phyloP scores from a whole-genome alignment of 495 filamentous ascomycete species.

The Letharia lupina region DNA sequence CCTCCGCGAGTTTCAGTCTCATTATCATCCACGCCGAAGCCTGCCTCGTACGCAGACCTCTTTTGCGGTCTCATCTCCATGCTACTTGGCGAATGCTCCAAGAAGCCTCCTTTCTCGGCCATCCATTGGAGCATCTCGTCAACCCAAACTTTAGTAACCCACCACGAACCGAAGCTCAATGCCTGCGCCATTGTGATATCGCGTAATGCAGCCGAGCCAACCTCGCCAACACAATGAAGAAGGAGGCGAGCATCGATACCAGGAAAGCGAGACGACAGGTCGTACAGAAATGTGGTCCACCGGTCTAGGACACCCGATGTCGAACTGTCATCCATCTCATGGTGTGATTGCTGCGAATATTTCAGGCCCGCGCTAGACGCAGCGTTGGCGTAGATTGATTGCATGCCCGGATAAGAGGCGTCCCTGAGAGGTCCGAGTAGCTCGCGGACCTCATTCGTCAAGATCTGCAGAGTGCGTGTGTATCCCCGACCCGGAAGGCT shows the following conservation, averaged over 20 bases:
- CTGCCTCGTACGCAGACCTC: conserved; percentile 19
- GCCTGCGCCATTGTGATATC: conserved; percentile 77
- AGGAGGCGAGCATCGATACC: conserved; percentile 57
- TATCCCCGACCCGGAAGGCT: conserved; percentile 36
- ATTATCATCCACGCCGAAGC: conserved; percentile 20
- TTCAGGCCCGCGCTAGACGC: conserved; percentile 35
- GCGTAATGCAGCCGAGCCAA: conserved; percentile 61
- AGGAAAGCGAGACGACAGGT: conserved; percentile 66
- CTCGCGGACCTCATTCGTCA: conserved; percentile 64
- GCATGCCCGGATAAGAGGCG: conserved; percentile 45
- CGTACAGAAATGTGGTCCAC: conserved; percentile 74
- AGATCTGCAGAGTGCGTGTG: conserved; percentile 40
- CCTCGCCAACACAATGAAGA: conserved; percentile 57
- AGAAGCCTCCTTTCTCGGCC: conserved; percentile 86
- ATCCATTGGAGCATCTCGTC: conserved; percentile 93
- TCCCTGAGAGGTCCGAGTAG: conserved; percentile 57
- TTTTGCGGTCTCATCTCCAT: conserved; percentile 30
- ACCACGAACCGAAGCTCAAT: conserved; percentile 88
- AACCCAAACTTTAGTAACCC: conserved; percentile 95
- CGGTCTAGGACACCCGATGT: conserved; percentile 35
- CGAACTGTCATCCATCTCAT: conserved; percentile 36
- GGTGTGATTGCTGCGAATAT: conserved; percentile 27
- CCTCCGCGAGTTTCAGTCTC: conserved; percentile 25
- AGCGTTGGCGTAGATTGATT: conserved; percentile 46
- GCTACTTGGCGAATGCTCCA: conserved; percentile 50